These are phyloP conservation scores for Emmonsiellopsis sp. DNA, from an alignment of 2,329 filamentous ascomycete genomes.

Conservation along the genomic window DNA sequence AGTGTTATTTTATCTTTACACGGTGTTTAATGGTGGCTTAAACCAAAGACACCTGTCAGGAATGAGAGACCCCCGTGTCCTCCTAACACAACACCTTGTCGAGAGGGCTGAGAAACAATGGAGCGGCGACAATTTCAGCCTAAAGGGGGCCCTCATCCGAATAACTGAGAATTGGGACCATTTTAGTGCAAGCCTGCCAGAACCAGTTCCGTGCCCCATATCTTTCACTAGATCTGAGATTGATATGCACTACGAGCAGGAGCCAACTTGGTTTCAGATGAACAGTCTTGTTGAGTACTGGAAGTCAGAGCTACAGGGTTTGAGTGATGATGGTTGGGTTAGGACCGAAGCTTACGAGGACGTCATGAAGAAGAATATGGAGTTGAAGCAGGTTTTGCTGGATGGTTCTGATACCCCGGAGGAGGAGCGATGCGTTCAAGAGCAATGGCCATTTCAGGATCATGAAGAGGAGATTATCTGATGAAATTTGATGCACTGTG, in stretches of 20 bases:
- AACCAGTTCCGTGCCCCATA: conserved; percentile 10
- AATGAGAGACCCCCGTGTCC: conserved; percentile 13
- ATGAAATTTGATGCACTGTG: background rate
- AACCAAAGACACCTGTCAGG: conserved; percentile 17
- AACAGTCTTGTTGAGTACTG: conserved; percentile 16
- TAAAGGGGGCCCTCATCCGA: conserved; percentile 16
- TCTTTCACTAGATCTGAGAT: conserved; percentile 9
- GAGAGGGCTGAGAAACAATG: conserved; percentile 16
- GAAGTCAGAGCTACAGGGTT: background rate
- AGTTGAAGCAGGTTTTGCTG: conserved; percentile 6
- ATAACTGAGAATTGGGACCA: conserved; percentile 9
- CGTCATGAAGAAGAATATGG: conserved; percentile 1
- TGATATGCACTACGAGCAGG: conserved; percentile 11
- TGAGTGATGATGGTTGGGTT: conserved; percentile 4
- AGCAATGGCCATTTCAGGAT: conserved; percentile 9
- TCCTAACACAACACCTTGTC: conserved; percentile 16
- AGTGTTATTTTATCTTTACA: conserved; percentile 16
- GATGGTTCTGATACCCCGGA: conserved; percentile 5
- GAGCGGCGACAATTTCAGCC: conserved; percentile 15
- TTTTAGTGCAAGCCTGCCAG: conserved; percentile 2
- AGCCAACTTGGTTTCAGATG: conserved; percentile 16
- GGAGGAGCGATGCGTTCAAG: conserved; percentile 4
- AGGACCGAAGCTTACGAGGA: conserved; percentile 6
- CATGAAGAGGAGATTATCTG: conserved; percentile 5
- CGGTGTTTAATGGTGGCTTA: conserved; percentile 16